Base-by-base conservation (phyloP, 176 grass and related monocot species). In the Rhynchospora pubera region DNA sequence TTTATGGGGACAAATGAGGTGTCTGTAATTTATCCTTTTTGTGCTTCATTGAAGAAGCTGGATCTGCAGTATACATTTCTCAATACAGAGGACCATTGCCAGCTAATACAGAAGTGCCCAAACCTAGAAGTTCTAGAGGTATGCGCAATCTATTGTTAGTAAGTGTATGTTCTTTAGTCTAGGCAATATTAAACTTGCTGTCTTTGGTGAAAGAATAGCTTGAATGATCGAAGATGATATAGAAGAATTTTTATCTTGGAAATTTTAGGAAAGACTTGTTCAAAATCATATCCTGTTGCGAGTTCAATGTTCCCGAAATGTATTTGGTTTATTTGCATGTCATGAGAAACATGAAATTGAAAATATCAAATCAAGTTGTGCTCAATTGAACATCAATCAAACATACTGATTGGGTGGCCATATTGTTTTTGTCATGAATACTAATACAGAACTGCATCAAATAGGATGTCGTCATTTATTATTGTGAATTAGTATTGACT, bases 101-200 rank as follows among this genome's bases (percentile, higher is more conserved):
- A 93, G 21, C 86, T 98, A 15, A 90, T 99, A 65, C 85, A 84
- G 83, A 91, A 85, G 66, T 95, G 90, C 81, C 92, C 92, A 0
- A 93, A 97, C 73, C 55, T 97, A 30, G 68, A 94, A 72, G 83
- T 94, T 85, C 92, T 94, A n/a, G 90, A 91, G 90, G 95, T 97
- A 76, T 2, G 11, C 16, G 6, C 23, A 55, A 50, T 51, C 5
- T 51, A 48, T 73, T 73, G 11, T 10, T 21, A 51, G n/a, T 2
- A 73, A 24, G 44, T 73, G 45, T 51, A 50, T 39, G 34, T 39
- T 39, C 34, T 39, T 39, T 39, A 39, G 34, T 39, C 34, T 39
- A 39, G 34, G 34, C 2, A 3, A 39, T 39, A 39, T 39, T 5
- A 39, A 39, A 1, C 34, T 39, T 39, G 34, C 34, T 39, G 34